Evolutionary conservation across 1,139 yeast genomes (phyloP), one percentile per base, ranked within the genome.

Genomic region (Protomyces macrosporus): DNA sequence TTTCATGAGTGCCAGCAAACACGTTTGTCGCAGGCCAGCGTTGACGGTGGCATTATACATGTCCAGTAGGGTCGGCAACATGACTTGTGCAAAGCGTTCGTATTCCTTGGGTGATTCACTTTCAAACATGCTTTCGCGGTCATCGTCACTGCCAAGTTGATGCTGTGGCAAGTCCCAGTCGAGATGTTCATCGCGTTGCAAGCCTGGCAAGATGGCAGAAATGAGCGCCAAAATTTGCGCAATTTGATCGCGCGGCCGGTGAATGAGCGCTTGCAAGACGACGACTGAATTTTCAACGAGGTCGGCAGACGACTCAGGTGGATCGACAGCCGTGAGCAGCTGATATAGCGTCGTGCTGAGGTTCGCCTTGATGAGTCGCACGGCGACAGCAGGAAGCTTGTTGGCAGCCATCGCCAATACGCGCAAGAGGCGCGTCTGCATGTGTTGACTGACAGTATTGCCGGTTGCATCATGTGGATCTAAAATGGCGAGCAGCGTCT

Each of bases 1-100:
- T 67, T 90, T 81, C 45, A 84, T 75, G 32, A 90, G 72, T 33
- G 84, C 79, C 6, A 85, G 76, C 48, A 89, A 75, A 0, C 84
- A 84, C 62, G 82, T 79, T 64, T 85, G 80, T 65, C 96, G 81
- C 16, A 88, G 78, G 33, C 82, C 82, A 66, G 79, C 81, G 68
- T 88, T 90, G 72, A 88, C 87, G 0, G 95, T 81, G 1, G 95
- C 86, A 53, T 88, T 85, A 71, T 87, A 90, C 16, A 90, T 80
- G 66, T 84, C 84, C 39, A 88, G 75, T 60, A 90, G 73, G n/a
- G 89, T 71, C 0, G 86, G 82, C 72, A 87, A 81, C 1, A 86
- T 72, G 5, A 80, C 79, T 55, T 76, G 76, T 3, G 84, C 78
- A 72, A 88, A 85, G 5, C 67, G 70, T 7, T 67, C 66, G 36